Percentiles rank a stretch among this genome's conserved stretches.
phyloP scores from a whole-genome alignment of 2,329 filamentous ascomycete species.

The Nemania sp. region DNA sequence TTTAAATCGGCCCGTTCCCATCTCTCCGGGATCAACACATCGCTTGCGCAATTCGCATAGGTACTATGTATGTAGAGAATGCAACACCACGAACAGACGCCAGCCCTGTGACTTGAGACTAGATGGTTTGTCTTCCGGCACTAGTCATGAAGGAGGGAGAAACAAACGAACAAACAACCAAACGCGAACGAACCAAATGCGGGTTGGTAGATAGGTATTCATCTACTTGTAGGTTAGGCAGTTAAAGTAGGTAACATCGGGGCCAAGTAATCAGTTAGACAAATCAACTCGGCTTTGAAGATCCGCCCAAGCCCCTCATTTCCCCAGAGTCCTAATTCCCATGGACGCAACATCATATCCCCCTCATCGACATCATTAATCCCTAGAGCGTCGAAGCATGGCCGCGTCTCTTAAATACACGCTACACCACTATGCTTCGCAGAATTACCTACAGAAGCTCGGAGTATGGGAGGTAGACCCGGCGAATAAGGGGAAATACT shows the following conservation, averaged over 20 bases:
- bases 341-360: too few relatives aligned
- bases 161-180: neutral
- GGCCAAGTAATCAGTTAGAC: neutral
- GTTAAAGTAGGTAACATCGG: too few relatives aligned
- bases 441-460: constrained; percentile 58
- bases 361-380: neutral
- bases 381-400: constrained; percentile 38
- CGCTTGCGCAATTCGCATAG: too few relatives aligned
- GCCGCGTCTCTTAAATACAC: constrained; percentile 48
- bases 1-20: neutral
- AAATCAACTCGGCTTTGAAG: neutral
- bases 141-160: neutral
- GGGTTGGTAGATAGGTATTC: neutral
- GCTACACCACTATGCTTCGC: constrained; percentile 46
- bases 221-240: neutral
- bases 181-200: neutral
- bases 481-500: constrained; percentile 43
- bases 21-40: too few relatives aligned
- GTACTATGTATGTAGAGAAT: too few relatives aligned
- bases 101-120: too few relatives aligned
- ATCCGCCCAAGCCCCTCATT: constrained; percentile 30
- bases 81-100: too few relatives aligned
- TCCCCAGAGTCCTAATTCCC: constrained; percentile 2
- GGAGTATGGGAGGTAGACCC: constrained; percentile 57
- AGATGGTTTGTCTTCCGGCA: neutral